A percentile compares a stretch with the other conserved stretches of the same genome.
phyloP scores from a whole-genome alignment of 2,329 filamentous ascomycete genomes.

The Paecilomyces variotii region DNA sequence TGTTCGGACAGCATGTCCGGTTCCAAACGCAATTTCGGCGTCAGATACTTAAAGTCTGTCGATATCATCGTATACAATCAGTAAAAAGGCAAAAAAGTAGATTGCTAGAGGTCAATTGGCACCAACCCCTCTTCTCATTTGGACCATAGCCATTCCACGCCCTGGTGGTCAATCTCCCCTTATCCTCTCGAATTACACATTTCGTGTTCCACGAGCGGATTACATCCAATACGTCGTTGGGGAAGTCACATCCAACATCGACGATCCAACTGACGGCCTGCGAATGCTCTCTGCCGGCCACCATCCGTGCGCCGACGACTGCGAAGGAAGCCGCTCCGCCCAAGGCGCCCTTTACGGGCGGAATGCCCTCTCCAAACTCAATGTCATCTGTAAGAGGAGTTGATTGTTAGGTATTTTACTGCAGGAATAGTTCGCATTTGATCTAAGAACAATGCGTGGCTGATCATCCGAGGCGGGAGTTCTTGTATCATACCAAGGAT shows the following conservation, averaged over 20 bases:
- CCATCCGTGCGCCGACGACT: constrained; percentile 78
- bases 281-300: constrained; percentile 63
- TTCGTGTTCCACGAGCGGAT: constrained; percentile 71
- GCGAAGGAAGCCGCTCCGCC: constrained; percentile 85
- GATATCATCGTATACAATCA: neutral
- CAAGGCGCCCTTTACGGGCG: constrained; percentile 65
- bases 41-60: constrained; percentile 76
- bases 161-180: constrained; percentile 67
- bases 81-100: constrained; percentile 1
- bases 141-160: constrained; percentile 87
- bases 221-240: constrained; percentile 51
- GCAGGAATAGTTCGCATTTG: neutral
- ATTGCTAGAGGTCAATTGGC: neutral
- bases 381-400: constrained; percentile 66
- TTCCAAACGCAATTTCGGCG: constrained; percentile 74
- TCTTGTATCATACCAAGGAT: constrained; percentile 45
- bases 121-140: constrained; percentile 52
- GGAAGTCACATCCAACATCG: constrained; percentile 84
- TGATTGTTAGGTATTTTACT: neutral
- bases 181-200: constrained; percentile 59
- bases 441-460: constrained; percentile 6
- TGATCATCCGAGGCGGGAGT: constrained; percentile 2
- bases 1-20: constrained; percentile 59
- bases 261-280: constrained; percentile 78
- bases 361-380: constrained; percentile 64